Base-by-base conservation (phyloP, 306 rosid species). In the Sphenostylis stenocarpa region DNA sequence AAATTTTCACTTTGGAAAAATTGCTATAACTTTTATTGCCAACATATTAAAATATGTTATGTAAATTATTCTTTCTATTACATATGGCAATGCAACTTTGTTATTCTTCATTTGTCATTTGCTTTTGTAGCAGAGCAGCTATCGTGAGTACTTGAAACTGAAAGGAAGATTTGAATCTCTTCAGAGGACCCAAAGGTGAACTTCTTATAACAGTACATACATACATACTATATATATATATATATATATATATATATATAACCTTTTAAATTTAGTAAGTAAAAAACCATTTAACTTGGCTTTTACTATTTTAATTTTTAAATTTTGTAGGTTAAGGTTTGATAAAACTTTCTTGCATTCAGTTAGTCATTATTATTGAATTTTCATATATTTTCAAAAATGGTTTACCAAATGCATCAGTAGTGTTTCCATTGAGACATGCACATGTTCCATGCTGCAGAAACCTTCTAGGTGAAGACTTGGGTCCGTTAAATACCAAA, bases 151-250 rank as follows among this genome's bases (percentile, higher is more conserved):
- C 88, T 48, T 95, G 89, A 95, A 91, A 76, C 87, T 95, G 88
- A 95, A 92, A 83, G 76, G 78, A 39, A 89, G 96, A 82, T 89
- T 84, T 79, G 99, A 95, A 80, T 88, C 97, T 71, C 90, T 95
- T 38, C 97, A 95, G 78, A 88, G 87, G 89, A 95, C 97, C 45
- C 97, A 95, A 51, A 92, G 99, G 99, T 95, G 79, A 85, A n/a
- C 52, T 19, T 60, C 53, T 16, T 26, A n/a, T 9, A 58, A n/a
- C n/a, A n/a, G n/a, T n/a, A n/a, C n/a, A n/a, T n/a, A n/a, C n/a
- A n/a, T n/a, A n/a, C n/a, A n/a, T n/a, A n/a, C n/a, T n/a, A n/a
- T n/a, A n/a, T n/a, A n/a, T n/a, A n/a, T n/a, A n/a, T n/a, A n/a
- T n/a, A n/a, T n/a, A n/a, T n/a, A n/a, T n/a, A n/a, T n/a, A n/a